phyloP scores from a whole-genome alignment of 164 flowering plant genomes.

The Chimonanthus praecox region DNA sequence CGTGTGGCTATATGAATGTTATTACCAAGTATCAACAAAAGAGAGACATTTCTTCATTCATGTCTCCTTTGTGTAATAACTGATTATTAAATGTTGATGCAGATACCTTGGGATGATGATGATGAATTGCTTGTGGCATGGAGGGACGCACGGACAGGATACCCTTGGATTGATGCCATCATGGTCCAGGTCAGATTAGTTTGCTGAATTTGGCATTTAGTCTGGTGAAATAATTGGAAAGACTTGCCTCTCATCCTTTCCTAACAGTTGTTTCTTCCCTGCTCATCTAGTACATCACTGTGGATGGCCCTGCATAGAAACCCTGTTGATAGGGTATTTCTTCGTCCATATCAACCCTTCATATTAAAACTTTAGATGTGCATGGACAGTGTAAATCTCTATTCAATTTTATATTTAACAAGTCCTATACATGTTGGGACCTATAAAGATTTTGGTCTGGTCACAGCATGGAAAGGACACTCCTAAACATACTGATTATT shows the following conservation, averaged over 20 bases:
- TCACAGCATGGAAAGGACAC: not conserved
- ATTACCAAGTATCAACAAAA: too few relatives aligned
- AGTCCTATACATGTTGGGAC: not conserved
- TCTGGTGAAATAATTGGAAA: not conserved
- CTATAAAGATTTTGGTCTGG: not conserved
- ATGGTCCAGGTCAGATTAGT: slow-evolving; percentile 73
- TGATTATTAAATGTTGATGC: slow-evolving; percentile 1
- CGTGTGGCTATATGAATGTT: too few relatives aligned
- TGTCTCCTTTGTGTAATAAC: not conserved
- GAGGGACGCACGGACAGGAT: slow-evolving; percentile 94
- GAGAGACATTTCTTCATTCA: too few relatives aligned
- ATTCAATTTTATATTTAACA: not conserved
- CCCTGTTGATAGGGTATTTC: not conserved
- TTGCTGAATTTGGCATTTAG: not conserved
- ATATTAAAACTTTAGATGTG: not conserved
- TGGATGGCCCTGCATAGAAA: not conserved
- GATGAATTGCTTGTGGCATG: slow-evolving; percentile 67
- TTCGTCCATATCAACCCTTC: not conserved
- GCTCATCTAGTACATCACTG: not conserved
- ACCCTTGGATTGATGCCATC: slow-evolving; percentile 99
- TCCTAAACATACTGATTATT: not conserved
- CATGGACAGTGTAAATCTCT: not conserved
- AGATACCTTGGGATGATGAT: slow-evolving; percentile 88
- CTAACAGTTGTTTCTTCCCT: not conserved
- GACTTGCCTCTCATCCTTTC: not conserved